phyloP scores from a whole-genome alignment of 345 rosid genomes.

The Corchorus olitorius region DNA sequence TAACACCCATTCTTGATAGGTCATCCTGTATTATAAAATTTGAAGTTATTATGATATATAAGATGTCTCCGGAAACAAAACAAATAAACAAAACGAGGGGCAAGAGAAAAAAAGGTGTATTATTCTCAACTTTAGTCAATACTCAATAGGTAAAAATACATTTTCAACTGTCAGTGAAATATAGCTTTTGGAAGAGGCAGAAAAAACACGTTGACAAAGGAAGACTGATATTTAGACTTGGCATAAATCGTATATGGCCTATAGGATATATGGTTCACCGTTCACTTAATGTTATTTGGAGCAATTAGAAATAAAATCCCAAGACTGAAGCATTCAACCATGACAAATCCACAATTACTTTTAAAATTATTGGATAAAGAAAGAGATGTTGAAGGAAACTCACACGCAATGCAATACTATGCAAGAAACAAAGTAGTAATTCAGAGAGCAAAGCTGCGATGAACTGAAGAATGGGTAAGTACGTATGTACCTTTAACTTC shows the following conservation, averaged over 20 bases:
- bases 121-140: neutral
- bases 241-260: neutral
- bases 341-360: neutral
- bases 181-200: neutral
- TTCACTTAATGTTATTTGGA: too few relatives aligned
- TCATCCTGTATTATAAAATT: constrained; percentile 56
- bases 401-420: neutral
- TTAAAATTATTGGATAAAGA: neutral
- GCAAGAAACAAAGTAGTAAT: neutral
- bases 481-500: constrained; percentile 64
- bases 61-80: neutral
- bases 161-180: neutral
- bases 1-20: constrained; percentile 83
- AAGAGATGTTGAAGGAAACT: neutral
- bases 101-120: neutral
- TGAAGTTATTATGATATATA: neutral
- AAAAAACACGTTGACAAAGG: neutral
- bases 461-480: neutral
- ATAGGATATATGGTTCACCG: neutral
- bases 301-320: too few relatives aligned
- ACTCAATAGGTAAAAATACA: neutral
- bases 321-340: neutral
- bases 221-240: neutral
- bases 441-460: neutral
- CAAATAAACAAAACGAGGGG: neutral